Conservation (phyloP, 2,329 filamentous ascomycete species). For the Ceratocystis cubensis region DNA sequence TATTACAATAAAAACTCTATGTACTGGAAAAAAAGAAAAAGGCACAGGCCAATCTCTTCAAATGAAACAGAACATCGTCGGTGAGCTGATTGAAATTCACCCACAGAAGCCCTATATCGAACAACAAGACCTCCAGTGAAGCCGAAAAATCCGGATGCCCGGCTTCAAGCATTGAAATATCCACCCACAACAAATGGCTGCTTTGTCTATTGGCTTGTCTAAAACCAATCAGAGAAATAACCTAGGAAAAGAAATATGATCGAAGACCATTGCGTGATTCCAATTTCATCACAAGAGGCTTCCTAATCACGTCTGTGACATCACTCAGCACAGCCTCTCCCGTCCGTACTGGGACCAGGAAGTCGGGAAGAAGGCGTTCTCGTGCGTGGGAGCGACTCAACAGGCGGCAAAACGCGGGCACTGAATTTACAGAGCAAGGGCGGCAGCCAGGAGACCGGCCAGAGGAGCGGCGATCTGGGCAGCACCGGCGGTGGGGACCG, state of each 20-base stretch:
- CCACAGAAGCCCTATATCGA: neutral
- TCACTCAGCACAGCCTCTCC: neutral
- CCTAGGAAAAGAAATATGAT: neutral
- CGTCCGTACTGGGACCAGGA: constrained; percentile 8
- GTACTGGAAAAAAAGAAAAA: constrained; percentile 17
- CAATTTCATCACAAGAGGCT: neutral
- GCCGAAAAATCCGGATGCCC: neutral
- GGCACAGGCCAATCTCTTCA: neutral
- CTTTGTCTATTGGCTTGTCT: neutral
- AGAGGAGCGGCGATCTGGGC: constrained; percentile 20
- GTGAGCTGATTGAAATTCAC: neutral
- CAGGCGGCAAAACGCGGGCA: neutral
- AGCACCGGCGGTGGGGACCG: constrained; percentile 21
- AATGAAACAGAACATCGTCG: neutral
- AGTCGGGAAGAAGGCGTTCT: neutral
- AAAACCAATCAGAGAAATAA: neutral
- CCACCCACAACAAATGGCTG: neutral
- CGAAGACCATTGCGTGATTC: neutral
- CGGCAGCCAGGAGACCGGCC: constrained; percentile 20
- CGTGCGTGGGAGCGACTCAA: too few relatives aligned
- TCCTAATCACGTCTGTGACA: neutral
- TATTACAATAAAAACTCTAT: constrained; percentile 22
- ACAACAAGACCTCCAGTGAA: neutral
- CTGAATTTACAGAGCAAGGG: constrained; percentile 20
- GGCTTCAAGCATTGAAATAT: neutral